Evolutionary conservation across 2,329 filamentous ascomycete genomes (phyloP), one percentile per base, ranked within the genome.

Genomic region (Blastomyces emzantsi): DNA sequence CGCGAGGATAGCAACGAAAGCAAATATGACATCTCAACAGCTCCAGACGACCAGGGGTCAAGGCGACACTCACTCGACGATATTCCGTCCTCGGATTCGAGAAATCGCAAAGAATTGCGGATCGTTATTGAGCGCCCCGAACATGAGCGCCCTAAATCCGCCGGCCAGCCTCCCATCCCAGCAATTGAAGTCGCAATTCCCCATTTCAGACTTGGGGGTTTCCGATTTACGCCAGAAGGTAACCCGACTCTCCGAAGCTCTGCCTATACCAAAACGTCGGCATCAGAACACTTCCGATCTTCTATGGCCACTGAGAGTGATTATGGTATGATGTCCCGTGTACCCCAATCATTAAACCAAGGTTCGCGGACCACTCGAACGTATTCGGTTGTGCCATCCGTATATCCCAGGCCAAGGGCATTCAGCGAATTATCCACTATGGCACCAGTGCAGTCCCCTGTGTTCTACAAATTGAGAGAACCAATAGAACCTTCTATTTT

Each of bases 201-300:
- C 45, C 88, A 90, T 63, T 95, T 92, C 81, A 87, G 87, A 67
- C 80, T 97, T 64, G 92, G 92, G 15, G 89, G 88, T 1, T 90
- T 91, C 22, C 85, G 86, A 64, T 96, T 96, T 75, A 93, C 88
- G 67, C 78, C 84, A 62, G 83, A 84, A 69, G 91, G 91, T 13
- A 92, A 88, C 2, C 86, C 90, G 2, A 83, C 90, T 66, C 80
- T 97, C 67, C 87, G 90, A 66, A 89, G 87, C 67, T 95, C 92
- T n/a, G 87, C 88, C 19, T 90, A 90, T 73, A 85, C 83, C 13
- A 76, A 77, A 62, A 85, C 87, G 3, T 89, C 90, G 2, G 87
- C 75, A 60, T 78, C 85, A 6, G 90, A 93, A 62, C 90, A 92
- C 65, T 75, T 87, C 66, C 81, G 84, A 49, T 87, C 86, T 8